Percentiles rank a stretch among this genome's conserved stretches.
Conservation (phyloP, 257 asterid genomes). For the Haberlea rhodopensis region DNA sequence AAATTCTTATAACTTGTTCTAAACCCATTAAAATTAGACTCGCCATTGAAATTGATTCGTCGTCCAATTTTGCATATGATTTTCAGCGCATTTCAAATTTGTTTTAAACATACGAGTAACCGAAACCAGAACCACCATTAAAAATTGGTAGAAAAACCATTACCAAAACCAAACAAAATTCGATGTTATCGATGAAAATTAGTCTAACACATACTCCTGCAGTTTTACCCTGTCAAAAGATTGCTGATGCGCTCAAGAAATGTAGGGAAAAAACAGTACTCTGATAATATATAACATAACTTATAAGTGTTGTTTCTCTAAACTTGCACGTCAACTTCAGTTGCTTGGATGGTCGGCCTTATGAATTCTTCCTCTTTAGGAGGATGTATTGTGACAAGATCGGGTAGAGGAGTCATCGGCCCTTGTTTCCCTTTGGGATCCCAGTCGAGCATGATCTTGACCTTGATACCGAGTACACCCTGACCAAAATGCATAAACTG, state of each 20-base stretch:
- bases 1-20: too few relatives aligned
- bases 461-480: constrained; percentile 41
- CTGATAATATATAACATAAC: not conserved
- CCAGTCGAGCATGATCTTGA: constrained; percentile 43
- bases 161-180: constrained; percentile 6
- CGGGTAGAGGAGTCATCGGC: constrained; percentile 38
- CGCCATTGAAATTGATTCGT: too few relatives aligned
- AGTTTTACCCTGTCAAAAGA: constrained; percentile 18
- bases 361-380: constrained; percentile 30
- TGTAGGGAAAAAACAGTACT: not conserved
- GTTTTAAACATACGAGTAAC: too few relatives aligned
- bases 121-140: too few relatives aligned
- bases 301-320: constrained; percentile 6
- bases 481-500: not conserved
- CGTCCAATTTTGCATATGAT: too few relatives aligned
- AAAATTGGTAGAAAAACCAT: too few relatives aligned
- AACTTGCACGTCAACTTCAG: constrained; percentile 33
- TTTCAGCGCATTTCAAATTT: too few relatives aligned
- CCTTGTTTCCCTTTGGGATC: constrained; percentile 40
- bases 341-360: constrained; percentile 19
- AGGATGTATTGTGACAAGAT: constrained; percentile 35
- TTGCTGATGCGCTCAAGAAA: not conserved
- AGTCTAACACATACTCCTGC: constrained; percentile 3
- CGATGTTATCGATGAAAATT: constrained; percentile 8
- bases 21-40: too few relatives aligned